Percentiles rank a stretch among this genome's conserved stretches.
phyloP scores from a whole-genome alignment of 2,329 filamentous ascomycete species.

The Lachnellula arida region DNA sequence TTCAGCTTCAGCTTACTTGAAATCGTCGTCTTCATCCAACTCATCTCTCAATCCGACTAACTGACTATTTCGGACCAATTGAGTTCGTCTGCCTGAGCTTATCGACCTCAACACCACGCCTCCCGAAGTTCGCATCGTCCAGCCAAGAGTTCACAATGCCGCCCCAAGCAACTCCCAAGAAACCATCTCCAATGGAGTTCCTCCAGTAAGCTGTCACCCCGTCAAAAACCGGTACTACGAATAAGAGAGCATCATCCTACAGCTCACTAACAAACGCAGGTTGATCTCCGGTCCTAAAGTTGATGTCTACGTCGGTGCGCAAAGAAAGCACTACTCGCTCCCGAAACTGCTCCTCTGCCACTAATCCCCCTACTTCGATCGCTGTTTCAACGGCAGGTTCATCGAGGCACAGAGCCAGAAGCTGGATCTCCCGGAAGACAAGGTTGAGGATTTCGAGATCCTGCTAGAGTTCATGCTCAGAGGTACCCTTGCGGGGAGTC shows the following conservation, averaged over 20 bases:
- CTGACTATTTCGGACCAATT: no score
- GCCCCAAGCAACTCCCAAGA: background rate
- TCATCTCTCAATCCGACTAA: background rate
- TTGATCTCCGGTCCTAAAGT: constrained; percentile 8
- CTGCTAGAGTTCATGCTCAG: constrained; percentile 9
- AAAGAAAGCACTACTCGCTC: constrained; percentile 11
- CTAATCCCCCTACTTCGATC: constrained; percentile 13
- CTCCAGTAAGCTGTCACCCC: background rate
- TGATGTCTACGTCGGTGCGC: constrained; percentile 11
- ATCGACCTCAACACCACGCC: background rate
- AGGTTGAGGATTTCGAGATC: constrained; percentile 7
- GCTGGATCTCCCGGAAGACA: constrained; percentile 10
- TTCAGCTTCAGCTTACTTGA: background rate
- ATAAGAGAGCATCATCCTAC: background rate
- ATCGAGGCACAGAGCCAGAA: constrained; percentile 8
- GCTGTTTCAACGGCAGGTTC: constrained; percentile 13
- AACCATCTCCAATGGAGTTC: background rate
- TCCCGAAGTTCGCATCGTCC: background rate
- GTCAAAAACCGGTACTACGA: background rate
- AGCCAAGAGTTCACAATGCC: no score
- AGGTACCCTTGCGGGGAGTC: background rate
- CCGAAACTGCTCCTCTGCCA: constrained; percentile 14
- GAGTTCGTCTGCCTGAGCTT: no score
- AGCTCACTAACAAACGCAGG: background rate
- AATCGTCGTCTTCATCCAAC: background rate